Conservation (phyloP, 148 eudicot species). For the Chenopodium quinoa region DNA sequence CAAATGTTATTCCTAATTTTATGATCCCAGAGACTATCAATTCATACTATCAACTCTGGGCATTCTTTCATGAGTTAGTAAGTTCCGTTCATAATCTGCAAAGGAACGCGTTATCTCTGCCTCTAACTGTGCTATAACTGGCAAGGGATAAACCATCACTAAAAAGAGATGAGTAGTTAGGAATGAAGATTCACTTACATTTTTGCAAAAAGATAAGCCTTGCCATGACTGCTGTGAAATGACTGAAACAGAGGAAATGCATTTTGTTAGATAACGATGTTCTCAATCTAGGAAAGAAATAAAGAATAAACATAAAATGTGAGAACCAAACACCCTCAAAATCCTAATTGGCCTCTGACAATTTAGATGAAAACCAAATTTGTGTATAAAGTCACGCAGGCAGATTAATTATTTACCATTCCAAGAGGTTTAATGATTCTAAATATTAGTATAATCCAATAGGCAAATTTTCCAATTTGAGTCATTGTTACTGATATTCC, state of each 20-base stretch:
- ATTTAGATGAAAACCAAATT: neutral
- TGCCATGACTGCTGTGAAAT: conserved; percentile 73
- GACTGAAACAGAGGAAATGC: conserved; percentile 46
- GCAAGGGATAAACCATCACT: neutral
- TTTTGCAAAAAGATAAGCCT: conserved; percentile 75
- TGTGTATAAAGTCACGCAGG: neutral
- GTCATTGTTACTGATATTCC: neutral
- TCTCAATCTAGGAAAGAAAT: conserved; percentile 1
- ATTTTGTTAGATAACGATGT: neutral
- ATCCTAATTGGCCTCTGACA: neutral
- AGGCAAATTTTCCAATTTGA: neutral
- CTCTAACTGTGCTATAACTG: neutral
- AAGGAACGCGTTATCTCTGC: neutral
- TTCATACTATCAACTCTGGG: neutral
- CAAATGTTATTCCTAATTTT: neutral
- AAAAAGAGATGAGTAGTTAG: no score
- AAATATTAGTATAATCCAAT: no score
- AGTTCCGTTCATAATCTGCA: neutral
- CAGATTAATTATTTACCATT: neutral
- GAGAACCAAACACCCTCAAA: neutral
- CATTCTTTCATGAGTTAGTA: neutral
- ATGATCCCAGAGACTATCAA: neutral
- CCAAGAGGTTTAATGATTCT: neutral
- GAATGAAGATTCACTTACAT: conserved; percentile 51
- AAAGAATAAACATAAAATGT: neutral